A percentile compares a stretch with the other conserved stretches of the same genome.
These are phyloP conservation scores for Rhizopogon roseolus DNA, from an alignment of 768 basidiomycete genomes.

Conservation along the genomic window DNA sequence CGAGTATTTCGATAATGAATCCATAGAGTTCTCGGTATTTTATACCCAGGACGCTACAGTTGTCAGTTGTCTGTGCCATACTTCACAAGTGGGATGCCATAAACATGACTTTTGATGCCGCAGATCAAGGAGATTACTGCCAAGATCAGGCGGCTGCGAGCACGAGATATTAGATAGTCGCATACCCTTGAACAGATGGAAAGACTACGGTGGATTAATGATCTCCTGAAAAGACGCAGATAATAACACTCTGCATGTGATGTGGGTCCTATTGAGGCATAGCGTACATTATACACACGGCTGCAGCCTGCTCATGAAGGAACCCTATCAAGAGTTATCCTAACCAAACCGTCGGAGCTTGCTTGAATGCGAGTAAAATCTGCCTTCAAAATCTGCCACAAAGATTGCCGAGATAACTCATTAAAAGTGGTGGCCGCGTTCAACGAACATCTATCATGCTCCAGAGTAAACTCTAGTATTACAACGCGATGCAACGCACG, in stretches of 20 bases:
- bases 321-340: neutral
- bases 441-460: neutral
- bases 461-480: constrained; percentile 3
- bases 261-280: neutral
- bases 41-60: neutral
- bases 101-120: neutral
- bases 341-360: neutral
- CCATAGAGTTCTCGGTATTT: neutral
- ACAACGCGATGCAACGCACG: constrained; percentile 19
- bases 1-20: neutral
- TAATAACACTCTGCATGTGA: neutral
- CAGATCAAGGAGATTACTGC: neutral
- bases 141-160: neutral
- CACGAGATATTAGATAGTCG: neutral
- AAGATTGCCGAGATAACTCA: neutral
- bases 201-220: neutral
- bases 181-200: neutral
- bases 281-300: neutral
- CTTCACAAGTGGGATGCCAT: too few species aligned
- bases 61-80: neutral
- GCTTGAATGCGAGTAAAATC: neutral
- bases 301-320: neutral
- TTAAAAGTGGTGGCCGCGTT: neutral
- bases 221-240: neutral
- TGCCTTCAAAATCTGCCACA: neutral